Evolutionary conservation across 1,284 basidiomycete genomes (phyloP), one percentile per base, ranked within the genome.

Genomic region (Sanghuangporus weigelae): DNA sequence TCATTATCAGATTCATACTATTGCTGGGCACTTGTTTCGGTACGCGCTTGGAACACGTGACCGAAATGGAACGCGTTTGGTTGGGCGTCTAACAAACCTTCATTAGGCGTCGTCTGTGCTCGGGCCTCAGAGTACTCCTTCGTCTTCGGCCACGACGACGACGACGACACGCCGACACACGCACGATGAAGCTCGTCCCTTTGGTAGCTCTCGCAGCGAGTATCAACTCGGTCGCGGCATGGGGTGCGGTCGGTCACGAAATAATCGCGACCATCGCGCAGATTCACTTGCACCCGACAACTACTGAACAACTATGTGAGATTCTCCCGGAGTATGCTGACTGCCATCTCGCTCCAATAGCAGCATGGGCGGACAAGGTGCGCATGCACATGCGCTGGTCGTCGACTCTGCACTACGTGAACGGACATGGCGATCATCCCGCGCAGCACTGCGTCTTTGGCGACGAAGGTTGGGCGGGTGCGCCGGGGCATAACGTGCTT

Each of bases 241-340:
- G 57, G 57, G 57, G 57, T 35, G 57, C 57, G 31, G 57, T 71
- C 83, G 94, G 95, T 14, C 95, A 97, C 69, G 90, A 96, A 77
- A 90, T 96, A 54, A 85, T 95, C 1, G 95, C 94, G 1, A 95
- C 94, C 5, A 93, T 98, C 63, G 95, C 95, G 0, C 92, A 97
- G 73, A 92, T 95, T 62, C 87, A 96, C 73, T 81, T 97, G 3
- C 85, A 93, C 71, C 92, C 92, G 0, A 78, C 78, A 2, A 89
- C 91, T 1, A 81, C 89, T 60, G 80, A 85, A 7, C 80, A 81
- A 51, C 78, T 97, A 59, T 95, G 92, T 70, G 74, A 78, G 46
- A 81, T 90, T 66, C 86, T 96, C 67, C 84, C 86, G 63, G 74
- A 75, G 50, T 79, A 82, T 58, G 74, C 77, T 3, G 71, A 75